A percentile compares a stretch with the other conserved stretches of the same genome.
phyloP scores from a whole-genome alignment of 768 basidiomycete genomes.

The Amanita rimosa region DNA sequence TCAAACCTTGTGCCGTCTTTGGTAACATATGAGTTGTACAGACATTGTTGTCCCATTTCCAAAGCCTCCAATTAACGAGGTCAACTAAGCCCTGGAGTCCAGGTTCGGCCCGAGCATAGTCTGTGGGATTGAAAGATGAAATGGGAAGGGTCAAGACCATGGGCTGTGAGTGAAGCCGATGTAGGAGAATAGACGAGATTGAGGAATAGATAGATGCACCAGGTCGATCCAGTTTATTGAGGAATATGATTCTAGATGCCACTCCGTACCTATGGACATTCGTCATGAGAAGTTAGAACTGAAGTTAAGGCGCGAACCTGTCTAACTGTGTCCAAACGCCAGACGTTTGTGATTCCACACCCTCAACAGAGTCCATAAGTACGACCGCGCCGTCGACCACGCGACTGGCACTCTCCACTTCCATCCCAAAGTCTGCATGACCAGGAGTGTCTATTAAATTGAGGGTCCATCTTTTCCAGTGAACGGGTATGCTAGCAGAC shows the following conservation, averaged over 20 bases:
- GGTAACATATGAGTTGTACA: conserved; percentile 39
- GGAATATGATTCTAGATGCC: conserved; percentile 62
- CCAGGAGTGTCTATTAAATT: conserved; percentile 89
- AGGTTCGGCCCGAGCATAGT: conserved; percentile 66
- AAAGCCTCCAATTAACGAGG: conserved; percentile 74
- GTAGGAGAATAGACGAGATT: conserved; percentile 57
- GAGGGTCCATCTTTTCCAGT: conserved; percentile 76
- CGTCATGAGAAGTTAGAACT: not conserved
- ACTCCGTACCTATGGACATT: conserved; percentile 56
- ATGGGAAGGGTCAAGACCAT: conserved; percentile 62
- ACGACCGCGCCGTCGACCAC: conserved; percentile 87
- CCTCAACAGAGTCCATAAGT: conserved; percentile 82
- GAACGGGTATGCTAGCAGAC: conserved; percentile 82
- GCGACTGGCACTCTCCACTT: conserved; percentile 87
- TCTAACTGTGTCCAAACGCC: conserved; percentile 85
- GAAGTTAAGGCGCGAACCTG: conserved; percentile 37
- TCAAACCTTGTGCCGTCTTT: conserved; percentile 30
- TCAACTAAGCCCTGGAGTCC: conserved; percentile 81
- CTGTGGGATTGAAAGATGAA: conserved; percentile 57
- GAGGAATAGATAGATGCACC: conserved; percentile 74
- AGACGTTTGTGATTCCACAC: conserved; percentile 83
- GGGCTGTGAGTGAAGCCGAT: conserved; percentile 69
- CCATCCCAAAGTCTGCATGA: conserved; percentile 95
- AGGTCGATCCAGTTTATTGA: conserved; percentile 84
- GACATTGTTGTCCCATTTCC: conserved; percentile 59